Evolutionary conservation across 768 basidiomycete genomes (phyloP).

Genomic region (Trametes maxima): DNA sequence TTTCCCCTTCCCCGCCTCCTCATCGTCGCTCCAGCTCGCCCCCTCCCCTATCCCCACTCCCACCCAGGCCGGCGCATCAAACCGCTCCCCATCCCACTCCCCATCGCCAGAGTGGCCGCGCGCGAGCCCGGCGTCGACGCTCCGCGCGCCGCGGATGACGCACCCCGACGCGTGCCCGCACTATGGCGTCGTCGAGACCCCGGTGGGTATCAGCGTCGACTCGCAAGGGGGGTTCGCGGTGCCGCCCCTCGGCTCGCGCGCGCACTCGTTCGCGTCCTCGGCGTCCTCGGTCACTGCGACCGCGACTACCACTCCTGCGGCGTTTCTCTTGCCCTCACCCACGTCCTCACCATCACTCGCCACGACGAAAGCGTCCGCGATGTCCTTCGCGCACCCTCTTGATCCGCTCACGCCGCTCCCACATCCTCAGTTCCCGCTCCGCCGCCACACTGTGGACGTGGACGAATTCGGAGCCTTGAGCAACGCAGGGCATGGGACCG

Average conservation of each 20-base stretch:
- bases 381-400: not conserved
- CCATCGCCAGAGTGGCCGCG: not conserved
- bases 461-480: too few species aligned
- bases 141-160: constrained; percentile 4
- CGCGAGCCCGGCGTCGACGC: not conserved
- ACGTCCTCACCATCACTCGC: not conserved
- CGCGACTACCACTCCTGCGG: not conserved
- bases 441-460: too few species aligned
- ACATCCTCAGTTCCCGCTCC: not conserved
- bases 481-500: too few species aligned
- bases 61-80: not conserved
- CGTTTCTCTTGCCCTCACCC: not conserved
- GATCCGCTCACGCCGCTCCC: not conserved
- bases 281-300: not conserved
- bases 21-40: not conserved
- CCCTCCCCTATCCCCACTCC: not conserved
- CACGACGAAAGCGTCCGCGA: not conserved
- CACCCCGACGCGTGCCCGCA: constrained; percentile 11
- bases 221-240: not conserved
- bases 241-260: not conserved
- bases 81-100: not conserved
- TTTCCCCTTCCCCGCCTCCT: not conserved
- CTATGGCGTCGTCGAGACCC: constrained; percentile 6
- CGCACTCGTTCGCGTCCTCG: constrained; percentile 1
- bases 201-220: not conserved